phyloP scores from a whole-genome alignment of 202 grass and related monocot genomes.

The Brachypodium distachyon region DNA sequence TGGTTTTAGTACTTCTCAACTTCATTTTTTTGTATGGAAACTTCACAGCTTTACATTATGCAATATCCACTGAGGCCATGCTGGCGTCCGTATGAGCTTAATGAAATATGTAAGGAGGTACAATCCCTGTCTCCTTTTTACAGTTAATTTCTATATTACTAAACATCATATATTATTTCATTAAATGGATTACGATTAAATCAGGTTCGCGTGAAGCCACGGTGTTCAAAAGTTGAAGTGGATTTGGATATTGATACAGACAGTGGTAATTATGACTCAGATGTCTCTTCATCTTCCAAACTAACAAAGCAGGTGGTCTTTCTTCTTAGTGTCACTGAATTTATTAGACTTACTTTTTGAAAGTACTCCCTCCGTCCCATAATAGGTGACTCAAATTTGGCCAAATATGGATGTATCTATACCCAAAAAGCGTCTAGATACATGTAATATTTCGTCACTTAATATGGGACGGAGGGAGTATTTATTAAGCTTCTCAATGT shows the following conservation, averaged over 20 bases:
- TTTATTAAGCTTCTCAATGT: background rate
- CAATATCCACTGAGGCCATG: constrained; percentile 83
- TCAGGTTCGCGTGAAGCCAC: constrained; percentile 73
- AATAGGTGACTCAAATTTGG: too few relatives aligned
- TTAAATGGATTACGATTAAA: constrained; percentile 3
- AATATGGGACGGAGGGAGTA: too few relatives aligned
- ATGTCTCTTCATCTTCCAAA: constrained; percentile 17
- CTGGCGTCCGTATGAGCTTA: constrained; percentile 80
- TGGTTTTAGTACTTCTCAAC: constrained; percentile 48
- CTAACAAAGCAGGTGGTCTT: constrained; percentile 52
- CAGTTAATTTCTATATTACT: background rate
- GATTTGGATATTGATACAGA: constrained; percentile 54
- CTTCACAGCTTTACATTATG: constrained; percentile 81
- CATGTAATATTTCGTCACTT: too few relatives aligned
- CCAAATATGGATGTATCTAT: too few relatives aligned
- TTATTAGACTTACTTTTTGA: background rate
- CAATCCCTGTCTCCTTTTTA: background rate
- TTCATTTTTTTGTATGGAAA: constrained; percentile 17
- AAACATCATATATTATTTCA: constrained; percentile 5
- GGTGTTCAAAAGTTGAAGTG: constrained; percentile 63
- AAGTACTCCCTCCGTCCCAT: too few relatives aligned
- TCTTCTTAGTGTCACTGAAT: background rate
- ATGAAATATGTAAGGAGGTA: constrained; percentile 80
- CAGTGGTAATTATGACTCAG: constrained; percentile 66
- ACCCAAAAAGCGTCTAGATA: too few relatives aligned